Base-by-base conservation (phyloP, 352 stramenopile genomes). In the Globisporangium nagaii region DNA sequence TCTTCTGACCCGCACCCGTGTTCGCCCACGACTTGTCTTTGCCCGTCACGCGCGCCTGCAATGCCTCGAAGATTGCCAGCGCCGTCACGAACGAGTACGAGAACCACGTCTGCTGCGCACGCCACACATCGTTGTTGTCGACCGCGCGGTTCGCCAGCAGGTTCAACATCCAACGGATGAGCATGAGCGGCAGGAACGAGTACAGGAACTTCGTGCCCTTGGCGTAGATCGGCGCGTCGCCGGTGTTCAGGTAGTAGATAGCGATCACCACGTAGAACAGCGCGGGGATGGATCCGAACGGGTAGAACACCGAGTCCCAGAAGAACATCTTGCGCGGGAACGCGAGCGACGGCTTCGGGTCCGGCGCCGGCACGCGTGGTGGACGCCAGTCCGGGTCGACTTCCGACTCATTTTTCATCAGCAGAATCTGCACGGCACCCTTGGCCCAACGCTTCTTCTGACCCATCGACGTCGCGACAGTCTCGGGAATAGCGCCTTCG, bases 271-370 rank as follows among this genome's bases (percentile, higher is more conserved):
- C 79, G 69, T 93, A 95, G 71, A 73, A 93, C 59, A 95, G 42
- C 1, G 85, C 85, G 27, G 85, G 81, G 43, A 95, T 85, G 39
- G 83, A 93, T 46, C 85, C 85, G 66, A 95, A 91, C 53, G 85
- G 85, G 66, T 95, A 95, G 44, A 95, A 66, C 67, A 91, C 79
- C 41, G 79, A 93, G 65, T 95, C 79, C 70, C 87, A 90, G 71
- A 93, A 95, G 65, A 95, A 95, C 77, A 95, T 88, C 65, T 93
- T 91, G 46, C 85, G 85, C 37, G 81, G 75, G 71, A 95, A 93
- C 46, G 70, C 37, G 28, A 93, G 74, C 52, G 68, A 79, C 44
- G 83, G 83, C 76, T 91, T 92, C 63, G 77, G 80, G 63, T 93
- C 83, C 12, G 83, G 85, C 15, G 83, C 83, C 50, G 83, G 77